Evolutionary conservation across 169 alveolate species (phyloP).

Genomic region (Plasmodium inui): DNA sequence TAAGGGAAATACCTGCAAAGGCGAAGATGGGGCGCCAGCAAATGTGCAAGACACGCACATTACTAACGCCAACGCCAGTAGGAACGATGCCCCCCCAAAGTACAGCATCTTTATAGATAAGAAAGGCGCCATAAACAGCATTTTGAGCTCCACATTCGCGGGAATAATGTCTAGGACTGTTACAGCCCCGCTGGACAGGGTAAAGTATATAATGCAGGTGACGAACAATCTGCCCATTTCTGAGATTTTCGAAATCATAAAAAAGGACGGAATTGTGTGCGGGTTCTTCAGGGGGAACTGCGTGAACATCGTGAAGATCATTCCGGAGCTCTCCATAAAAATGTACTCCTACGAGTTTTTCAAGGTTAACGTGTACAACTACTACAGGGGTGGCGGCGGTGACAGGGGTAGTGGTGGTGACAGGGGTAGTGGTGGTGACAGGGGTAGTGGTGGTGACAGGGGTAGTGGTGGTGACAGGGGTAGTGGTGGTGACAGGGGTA

Average conservation of each 20-base stretch:
- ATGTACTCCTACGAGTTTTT: conserved; percentile 66
- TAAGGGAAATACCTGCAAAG: not conserved
- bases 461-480: not conserved
- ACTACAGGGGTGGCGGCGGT: conserved; percentile 5
- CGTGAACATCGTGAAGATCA: conserved; percentile 57
- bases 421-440: not conserved
- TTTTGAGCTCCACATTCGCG: conserved; percentile 57
- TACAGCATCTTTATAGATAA: conserved; percentile 44
- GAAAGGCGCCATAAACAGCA: conserved; percentile 34
- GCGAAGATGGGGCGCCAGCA: not conserved
- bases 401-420: not conserved
- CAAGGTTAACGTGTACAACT: conserved; percentile 55
- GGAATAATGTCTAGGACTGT: conserved; percentile 49
- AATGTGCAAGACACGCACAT: not conserved
- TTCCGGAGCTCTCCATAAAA: conserved; percentile 66
- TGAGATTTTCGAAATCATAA: conserved; percentile 48
- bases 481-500: not conserved
- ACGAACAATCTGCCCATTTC: conserved; percentile 52
- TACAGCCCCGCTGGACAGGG: conserved; percentile 65
- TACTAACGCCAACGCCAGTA: not conserved
- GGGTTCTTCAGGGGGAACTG: conserved; percentile 72
- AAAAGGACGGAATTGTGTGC: conserved; percentile 53
- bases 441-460: not conserved
- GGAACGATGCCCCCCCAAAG: not conserved
- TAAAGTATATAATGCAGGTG: conserved; percentile 64